phyloP scores from a whole-genome alignment of 768 basidiomycete species.

The Boletus rubroflammeus region DNA sequence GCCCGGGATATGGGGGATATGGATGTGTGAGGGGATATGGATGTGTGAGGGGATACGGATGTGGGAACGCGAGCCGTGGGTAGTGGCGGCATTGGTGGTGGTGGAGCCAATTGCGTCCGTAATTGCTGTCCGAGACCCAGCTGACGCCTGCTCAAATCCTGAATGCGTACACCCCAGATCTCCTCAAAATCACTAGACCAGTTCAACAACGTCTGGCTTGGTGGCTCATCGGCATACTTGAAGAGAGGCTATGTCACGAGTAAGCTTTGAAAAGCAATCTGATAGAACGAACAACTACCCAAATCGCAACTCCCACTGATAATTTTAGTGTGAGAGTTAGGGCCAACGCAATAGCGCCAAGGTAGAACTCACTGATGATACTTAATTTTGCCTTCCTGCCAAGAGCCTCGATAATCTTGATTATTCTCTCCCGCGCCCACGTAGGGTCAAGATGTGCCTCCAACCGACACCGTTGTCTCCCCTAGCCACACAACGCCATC shows the following conservation, averaged over 20 bases:
- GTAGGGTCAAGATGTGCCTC: conserved; percentile 22
- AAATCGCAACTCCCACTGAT: conserved; percentile 58
- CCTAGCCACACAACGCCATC: conserved; percentile 14
- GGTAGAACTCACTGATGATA: conserved; percentile 42
- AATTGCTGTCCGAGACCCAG: conserved; percentile 14
- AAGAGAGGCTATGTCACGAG: conserved; percentile 52
- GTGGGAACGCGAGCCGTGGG: conserved; percentile 22
- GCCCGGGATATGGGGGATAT: conserved; percentile 20
- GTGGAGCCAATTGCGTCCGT: conserved; percentile 14
- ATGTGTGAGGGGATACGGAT: conserved; percentile 19
- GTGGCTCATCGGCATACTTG: conserved; percentile 59
- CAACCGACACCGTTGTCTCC: conserved; percentile 32
- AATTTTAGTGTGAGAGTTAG: conserved; percentile 16
- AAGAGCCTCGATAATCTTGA: conserved; percentile 37
- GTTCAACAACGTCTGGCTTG: conserved; percentile 44
- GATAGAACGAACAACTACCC: conserved; percentile 45
- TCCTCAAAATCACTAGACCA: conserved; percentile 67
- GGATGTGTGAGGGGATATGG: conserved; percentile 20
- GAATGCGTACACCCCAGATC: conserved; percentile 58
- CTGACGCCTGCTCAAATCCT: conserved; percentile 39
- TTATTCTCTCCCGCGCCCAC: conserved; percentile 39
- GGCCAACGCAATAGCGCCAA: conserved; percentile 30
- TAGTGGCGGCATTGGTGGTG: conserved; percentile 32
- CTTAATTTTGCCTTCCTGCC: conserved; percentile 42
- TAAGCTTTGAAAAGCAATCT: conserved; percentile 16